Base-by-base conservation (phyloP, 2,329 filamentous ascomycete species). In the Exserohilum turcica region DNA sequence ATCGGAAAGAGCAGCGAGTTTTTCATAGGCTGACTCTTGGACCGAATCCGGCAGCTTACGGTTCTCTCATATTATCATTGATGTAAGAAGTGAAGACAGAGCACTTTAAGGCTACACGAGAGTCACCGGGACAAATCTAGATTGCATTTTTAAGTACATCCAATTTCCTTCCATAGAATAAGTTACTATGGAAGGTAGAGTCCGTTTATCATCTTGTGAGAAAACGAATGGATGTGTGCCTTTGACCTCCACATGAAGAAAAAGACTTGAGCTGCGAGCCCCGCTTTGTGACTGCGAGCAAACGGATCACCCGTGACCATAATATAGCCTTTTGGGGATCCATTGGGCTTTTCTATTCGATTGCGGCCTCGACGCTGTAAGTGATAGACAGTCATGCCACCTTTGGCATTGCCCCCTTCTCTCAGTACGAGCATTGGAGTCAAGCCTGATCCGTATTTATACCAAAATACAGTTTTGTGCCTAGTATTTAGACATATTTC, bases 301-400 rank as follows among this genome's bases (percentile, higher is more conserved):
- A 71, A 79, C 10, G 84, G 75, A 66, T 90, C 88, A 44, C 90
- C 90, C 54, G 82, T 84, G 49, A 92, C 66, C 79, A 93, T 90
- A 68, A 86, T 84, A 61, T 93, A 81, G 16, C 86, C 87, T 8
- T 80, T 68, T 9, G 89, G 90, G 77, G 91, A 92, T 12, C 88
- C 80, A 63, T 82, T 80, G 68, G 91, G 82, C 19, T 86, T 79
- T 64, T 91, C 86, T 59, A 86, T 58, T 6, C 44, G 52, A 81
- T 61, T 84, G 84, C 37, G 77, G 78, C 60, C 38, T n/a, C 50
- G 78, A 75, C 35, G 72, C 65, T 49, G 82, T 73, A 74, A 86
- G 77, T 93, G 92, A 79, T 94, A 94, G 56, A 87, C 86, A 56
- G 89, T 76, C 83, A 88, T 86, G 70, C 90, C 90, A 66, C 76